A percentile compares a stretch with the other conserved stretches of the same genome.
phyloP scores from a whole-genome alignment of 495 filamentous ascomycete species.

The Usnea hakonensis region DNA sequence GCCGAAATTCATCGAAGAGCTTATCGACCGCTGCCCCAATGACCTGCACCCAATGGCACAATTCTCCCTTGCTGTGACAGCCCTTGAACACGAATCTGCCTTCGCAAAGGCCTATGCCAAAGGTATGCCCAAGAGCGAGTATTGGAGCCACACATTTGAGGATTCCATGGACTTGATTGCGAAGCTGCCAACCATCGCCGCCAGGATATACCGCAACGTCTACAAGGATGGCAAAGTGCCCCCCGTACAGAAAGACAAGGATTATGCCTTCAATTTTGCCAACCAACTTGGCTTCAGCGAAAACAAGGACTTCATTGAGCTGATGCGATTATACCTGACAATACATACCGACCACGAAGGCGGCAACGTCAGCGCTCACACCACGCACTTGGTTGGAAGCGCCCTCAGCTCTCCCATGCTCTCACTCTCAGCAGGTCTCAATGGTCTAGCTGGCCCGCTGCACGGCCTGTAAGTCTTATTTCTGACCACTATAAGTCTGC shows the following conservation, averaged over 20 bases:
- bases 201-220: conserved; percentile 98
- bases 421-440: conserved; percentile 89
- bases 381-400: conserved; percentile 94
- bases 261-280: conserved; percentile 96
- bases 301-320: conserved; percentile 95
- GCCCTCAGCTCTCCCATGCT: conserved; percentile 97
- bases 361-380: conserved; percentile 96
- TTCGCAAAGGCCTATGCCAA: conserved; percentile 98
- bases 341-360: conserved; percentile 99
- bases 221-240: conserved; percentile 99
- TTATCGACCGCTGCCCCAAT: conserved; percentile 97
- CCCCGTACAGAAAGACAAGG: conserved; percentile 92
- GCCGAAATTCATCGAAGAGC: conserved; percentile 95
- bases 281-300: conserved; percentile 95
- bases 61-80: conserved; percentile 95
- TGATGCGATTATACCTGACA: conserved; percentile 96
- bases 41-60: conserved; percentile 99
- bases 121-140: conserved; percentile 97
- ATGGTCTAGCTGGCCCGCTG: conserved; percentile 94
- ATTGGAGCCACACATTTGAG: conserved; percentile 99
- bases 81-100: conserved; percentile 93
- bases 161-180: conserved; percentile 99
- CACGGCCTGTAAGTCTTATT: conserved; percentile 64
- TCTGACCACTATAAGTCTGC: neutral
- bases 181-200: conserved; percentile 95